phyloP scores from a whole-genome alignment of 1,139 yeast species.

The Candida sp. region DNA sequence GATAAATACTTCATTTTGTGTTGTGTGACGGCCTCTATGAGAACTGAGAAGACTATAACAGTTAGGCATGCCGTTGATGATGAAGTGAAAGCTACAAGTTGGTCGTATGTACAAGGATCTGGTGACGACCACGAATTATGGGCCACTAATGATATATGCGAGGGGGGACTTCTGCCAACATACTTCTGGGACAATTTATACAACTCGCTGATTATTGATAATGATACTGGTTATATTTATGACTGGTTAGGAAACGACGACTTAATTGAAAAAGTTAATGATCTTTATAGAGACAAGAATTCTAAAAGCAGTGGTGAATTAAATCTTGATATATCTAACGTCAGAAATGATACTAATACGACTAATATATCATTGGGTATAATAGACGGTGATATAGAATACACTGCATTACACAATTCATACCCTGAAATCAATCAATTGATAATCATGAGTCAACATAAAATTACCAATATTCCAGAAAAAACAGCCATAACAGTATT shows the following conservation, averaged over 20 bases:
- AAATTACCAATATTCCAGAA: slow-evolving; percentile 18
- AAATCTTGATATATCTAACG: slow-evolving; percentile 9
- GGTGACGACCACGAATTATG: slow-evolving; percentile 93
- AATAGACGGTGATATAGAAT: slow-evolving; percentile 15
- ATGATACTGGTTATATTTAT: slow-evolving; percentile 27
- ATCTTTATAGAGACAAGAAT: slow-evolving; percentile 4
- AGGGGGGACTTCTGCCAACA: slow-evolving; percentile 45
- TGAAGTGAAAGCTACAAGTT: slow-evolving; percentile 9
- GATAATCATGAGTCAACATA: slow-evolving; percentile 23
- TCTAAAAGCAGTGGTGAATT: not conserved
- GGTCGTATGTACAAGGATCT: slow-evolving; percentile 79
- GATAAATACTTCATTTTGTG: slow-evolving; percentile 22
- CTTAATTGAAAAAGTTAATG: slow-evolving; percentile 13
- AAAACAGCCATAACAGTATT: slow-evolving; percentile 7
- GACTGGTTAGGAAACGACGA: slow-evolving; percentile 29
- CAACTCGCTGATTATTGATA: slow-evolving; percentile 20
- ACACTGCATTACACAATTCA: slow-evolving; percentile 6
- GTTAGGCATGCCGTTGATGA: not conserved
- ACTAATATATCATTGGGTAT: slow-evolving; percentile 32
- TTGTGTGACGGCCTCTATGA: slow-evolving; percentile 63
- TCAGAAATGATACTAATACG: slow-evolving; percentile 6
- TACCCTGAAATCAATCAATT: slow-evolving; percentile 12
- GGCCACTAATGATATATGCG: slow-evolving; percentile 47
- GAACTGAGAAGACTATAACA: slow-evolving; percentile 36
- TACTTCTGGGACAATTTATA: slow-evolving; percentile 52